Conservation (phyloP, 192 early-diverging fungal genomes). For the Geranomyces michiganensis region DNA sequence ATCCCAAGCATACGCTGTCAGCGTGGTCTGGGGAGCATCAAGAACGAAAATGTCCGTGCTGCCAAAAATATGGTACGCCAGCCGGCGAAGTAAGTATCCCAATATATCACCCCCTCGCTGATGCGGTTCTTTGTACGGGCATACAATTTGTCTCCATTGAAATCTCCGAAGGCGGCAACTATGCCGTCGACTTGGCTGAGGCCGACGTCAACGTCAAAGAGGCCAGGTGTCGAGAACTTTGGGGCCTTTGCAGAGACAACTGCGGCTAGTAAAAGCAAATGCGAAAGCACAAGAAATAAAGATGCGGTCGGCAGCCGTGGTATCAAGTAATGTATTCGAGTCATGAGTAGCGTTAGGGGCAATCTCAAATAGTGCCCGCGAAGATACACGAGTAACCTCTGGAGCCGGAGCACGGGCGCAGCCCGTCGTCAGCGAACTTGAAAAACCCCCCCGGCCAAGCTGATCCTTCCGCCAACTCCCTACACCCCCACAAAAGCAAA, state of each 20-base stretch:
- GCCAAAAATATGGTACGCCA: slow-evolving; percentile 15
- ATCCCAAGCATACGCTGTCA: slow-evolving; percentile 75
- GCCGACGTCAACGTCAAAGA: slow-evolving; percentile 51
- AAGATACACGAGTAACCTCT: too few species aligned
- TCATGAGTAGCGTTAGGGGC: too few species aligned
- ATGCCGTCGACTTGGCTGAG: slow-evolving; percentile 68
- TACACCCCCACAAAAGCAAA: too few species aligned
- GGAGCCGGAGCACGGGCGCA: too few species aligned
- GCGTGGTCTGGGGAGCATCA: slow-evolving; percentile 63
- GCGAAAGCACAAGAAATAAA: neutral
- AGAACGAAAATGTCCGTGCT: slow-evolving; percentile 83
- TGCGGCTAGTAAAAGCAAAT: neutral
- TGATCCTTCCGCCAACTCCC: too few species aligned
- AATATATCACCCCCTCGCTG: too few species aligned
- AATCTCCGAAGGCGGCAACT: slow-evolving; percentile 84
- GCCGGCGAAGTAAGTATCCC: neutral
- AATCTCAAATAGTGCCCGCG: too few species aligned
- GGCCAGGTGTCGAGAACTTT: slow-evolving; percentile 31
- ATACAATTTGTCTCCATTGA: slow-evolving; percentile 79
- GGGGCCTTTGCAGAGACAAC: slow-evolving; percentile 9
- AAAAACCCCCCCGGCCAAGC: too few species aligned
- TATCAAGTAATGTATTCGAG: neutral
- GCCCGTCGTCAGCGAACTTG: too few species aligned
- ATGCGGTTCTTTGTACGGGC: neutral
- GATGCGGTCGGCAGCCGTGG: neutral